Evolutionary conservation across 805 yeast genomes (phyloP), one percentile per base, ranked within the genome.

Genomic region (Candida maris): DNA sequence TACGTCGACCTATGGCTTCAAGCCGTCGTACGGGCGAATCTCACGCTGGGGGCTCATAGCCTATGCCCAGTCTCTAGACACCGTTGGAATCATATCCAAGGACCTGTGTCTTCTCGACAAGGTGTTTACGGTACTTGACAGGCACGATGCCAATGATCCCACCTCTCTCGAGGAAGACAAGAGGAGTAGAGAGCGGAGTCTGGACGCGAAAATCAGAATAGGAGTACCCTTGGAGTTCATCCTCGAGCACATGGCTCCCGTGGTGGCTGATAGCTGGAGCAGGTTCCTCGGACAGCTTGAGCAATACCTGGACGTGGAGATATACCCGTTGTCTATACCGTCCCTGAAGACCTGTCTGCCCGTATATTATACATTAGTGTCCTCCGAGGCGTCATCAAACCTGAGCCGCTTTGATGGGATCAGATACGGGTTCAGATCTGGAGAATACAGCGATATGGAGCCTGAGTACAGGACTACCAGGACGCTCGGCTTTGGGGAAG

Each of bases 361-460:
- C 19, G 75, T 87, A 0, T 93, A 93, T 59, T 91, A 85, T 56
- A 84, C 96, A 0, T 49, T 94, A 24, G 89, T 93, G 2, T 84
- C 96, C 0, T 84, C 96, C 0, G 98, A 93, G 54, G 97, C 97
- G 0, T 81, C 94, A 1, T 91, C 97, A 0, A 93, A 93, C 54
- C 68, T 93, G 32, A 75, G 96, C 1, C 68, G 97, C 21, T 93
- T 73, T 54, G 98, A 93, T 60, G 98, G 98, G 3, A 65, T 89
- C 15, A 68, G 97, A 38, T 93, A 81, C 55, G 97, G 97, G 0
- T 60, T 53, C 37, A 65, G 84, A 25, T 66, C 72, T 1, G 38
- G 38, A 29, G 27, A 57, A 39, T 35, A 39, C 30, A 17, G 56
- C 4, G 71, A 61, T 23, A 52, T 53, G 15, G 57, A 49, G 31